These are phyloP conservation scores for Lepidium aucheri DNA, from an alignment of 345 rosid species.

Conservation along the genomic window DNA sequence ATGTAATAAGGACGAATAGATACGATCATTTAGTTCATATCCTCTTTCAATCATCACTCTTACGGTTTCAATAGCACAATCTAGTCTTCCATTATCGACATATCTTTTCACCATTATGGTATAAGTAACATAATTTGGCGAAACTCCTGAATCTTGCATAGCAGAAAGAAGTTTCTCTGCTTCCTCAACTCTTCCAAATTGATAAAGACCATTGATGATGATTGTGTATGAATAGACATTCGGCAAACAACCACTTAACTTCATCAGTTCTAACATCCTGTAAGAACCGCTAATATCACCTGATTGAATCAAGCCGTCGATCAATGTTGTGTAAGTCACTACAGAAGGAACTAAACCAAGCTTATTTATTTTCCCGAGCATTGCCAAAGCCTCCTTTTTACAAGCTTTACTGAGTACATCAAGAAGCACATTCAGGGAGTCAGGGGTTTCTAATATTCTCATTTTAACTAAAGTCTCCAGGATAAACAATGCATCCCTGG, in stretches of 20 bases:
- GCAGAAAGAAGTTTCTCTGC: conserved; percentile 32
- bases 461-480: conserved; percentile 26
- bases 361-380: conserved; percentile 36
- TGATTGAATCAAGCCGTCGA: conserved; percentile 33
- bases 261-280: conserved; percentile 32
- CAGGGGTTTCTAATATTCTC: conserved; percentile 28
- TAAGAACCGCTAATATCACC: conserved; percentile 28
- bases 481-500: conserved; percentile 27
- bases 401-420: conserved; percentile 37
- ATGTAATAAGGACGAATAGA: conserved; percentile 30
- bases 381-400: conserved; percentile 33
- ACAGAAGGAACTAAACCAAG: conserved; percentile 42
- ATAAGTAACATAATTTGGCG: conserved; percentile 41
- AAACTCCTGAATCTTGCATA: conserved; percentile 34
- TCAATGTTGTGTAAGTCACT: conserved; percentile 40
- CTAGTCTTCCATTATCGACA: conserved; percentile 28
- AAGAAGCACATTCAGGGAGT: conserved; percentile 34
- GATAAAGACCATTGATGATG: conserved; percentile 38
- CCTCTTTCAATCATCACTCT: conserved; percentile 33
- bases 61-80: conserved; percentile 31
- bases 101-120: conserved; percentile 37
- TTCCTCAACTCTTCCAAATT: conserved; percentile 34
- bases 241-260: conserved; percentile 37
- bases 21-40: conserved; percentile 27
- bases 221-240: conserved; percentile 43